Evolutionary conservation across 345 rosid genomes (phyloP), one percentile per base, ranked within the genome.

Genomic region (Citrus inodora): DNA sequence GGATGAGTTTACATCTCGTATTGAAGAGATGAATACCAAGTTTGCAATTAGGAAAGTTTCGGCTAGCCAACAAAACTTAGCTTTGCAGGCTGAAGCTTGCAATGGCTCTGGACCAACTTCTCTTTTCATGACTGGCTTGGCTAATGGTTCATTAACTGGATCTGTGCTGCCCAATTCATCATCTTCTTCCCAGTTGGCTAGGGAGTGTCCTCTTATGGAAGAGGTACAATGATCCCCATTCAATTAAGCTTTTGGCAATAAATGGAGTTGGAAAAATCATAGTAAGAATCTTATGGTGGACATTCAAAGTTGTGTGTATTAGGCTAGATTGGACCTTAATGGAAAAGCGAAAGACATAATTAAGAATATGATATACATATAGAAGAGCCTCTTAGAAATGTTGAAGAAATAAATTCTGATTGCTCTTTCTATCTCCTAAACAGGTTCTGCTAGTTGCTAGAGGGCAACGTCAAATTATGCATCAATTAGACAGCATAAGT

Each of bases 401-500:
- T 17, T 2, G 40, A 17, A 53, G 58, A 53, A 2, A 64, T 2
- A 32, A 63, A 65, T 65, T 65, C 51, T 75, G 38, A 27, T 68
- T 53, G 37, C 40, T 37, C 38, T 35, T 35, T 37, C 17, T 22
- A 37, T 85, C 27, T 51, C 62, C 8, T 70, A 42, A 69, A 72
- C 92, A 96, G 99, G 86, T 92, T 58, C 22, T 87, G 79, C 79
- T 85, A 37, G 80, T 94, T 67, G 91, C 87, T 13, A 85, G 98
- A 62, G 91, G 92, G 28, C 99, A 96, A 67, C 96, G 97, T 32
- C 98, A 96, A 84, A 85, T 94, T 37, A 90, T 92, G 89, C 98
- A 88, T 72, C 99, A 96, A 48, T 76, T 96, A 73, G 97, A 91
- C 86, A 92, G 84, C 67, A 85, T 96, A 73, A 88, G 93, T 85